phyloP scores from a whole-genome alignment of 257 asterid genomes.

The Lycium barbarum region DNA sequence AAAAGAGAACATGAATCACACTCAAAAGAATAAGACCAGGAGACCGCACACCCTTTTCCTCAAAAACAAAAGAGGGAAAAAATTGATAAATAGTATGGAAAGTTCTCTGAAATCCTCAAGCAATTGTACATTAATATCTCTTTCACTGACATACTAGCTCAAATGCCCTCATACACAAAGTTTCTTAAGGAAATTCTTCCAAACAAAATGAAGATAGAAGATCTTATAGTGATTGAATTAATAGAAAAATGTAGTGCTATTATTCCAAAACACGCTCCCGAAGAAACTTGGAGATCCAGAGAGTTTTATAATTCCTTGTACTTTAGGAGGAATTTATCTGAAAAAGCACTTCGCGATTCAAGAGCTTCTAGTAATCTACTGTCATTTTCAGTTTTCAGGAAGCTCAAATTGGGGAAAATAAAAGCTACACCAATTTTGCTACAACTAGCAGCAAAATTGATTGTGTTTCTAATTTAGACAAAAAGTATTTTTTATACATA shows the following conservation, averaged over 20 bases:
- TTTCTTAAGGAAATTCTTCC: background rate
- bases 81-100: background rate
- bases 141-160: background rate
- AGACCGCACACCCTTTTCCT: background rate
- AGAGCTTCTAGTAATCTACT: background rate
- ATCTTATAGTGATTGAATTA: background rate
- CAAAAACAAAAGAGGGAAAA: background rate
- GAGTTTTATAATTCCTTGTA: background rate
- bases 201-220: background rate
- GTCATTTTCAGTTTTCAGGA: background rate
- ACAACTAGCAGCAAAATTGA: background rate
- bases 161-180: background rate
- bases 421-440: background rate
- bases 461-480: too few relatives aligned
- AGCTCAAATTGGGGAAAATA: background rate
- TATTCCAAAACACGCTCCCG: background rate
- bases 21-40: too few relatives aligned
- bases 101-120: background rate
- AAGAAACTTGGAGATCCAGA: background rate
- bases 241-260: background rate
- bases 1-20: background rate
- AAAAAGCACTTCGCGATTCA: background rate
- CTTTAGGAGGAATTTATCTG: background rate
- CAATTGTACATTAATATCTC: conserved; percentile 7
- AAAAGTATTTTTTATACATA: too few relatives aligned